Conservation (phyloP, 2,329 filamentous ascomycete species). For the Massarina eburnea region DNA sequence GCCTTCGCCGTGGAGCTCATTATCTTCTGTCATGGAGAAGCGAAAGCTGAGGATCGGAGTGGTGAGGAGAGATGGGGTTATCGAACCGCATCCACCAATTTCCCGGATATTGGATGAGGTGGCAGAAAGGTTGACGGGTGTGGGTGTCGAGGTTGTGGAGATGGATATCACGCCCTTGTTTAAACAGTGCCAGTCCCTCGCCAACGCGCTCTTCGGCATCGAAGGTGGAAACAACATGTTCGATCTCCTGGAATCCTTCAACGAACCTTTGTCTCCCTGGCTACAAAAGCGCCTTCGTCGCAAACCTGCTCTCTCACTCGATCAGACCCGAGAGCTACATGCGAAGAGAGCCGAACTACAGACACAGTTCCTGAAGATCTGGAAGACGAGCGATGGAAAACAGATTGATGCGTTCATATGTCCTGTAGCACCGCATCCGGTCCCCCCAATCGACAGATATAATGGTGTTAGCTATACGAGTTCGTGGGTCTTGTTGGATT, state of each 20-base stretch:
- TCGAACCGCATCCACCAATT: slow-evolving; percentile 56
- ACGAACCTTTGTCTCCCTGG: slow-evolving; percentile 63
- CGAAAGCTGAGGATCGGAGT: slow-evolving; percentile 50
- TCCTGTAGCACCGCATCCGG: slow-evolving; percentile 65
- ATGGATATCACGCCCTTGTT: slow-evolving; percentile 57
- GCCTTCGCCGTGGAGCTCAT: slow-evolving; percentile 43
- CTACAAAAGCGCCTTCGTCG: slow-evolving; percentile 55
- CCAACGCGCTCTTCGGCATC: slow-evolving; percentile 60
- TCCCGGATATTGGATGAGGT: slow-evolving; percentile 50
- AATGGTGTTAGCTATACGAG: slow-evolving; percentile 65
- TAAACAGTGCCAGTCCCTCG: slow-evolving; percentile 57
- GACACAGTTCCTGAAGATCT: slow-evolving; percentile 59
- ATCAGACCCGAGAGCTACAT: slow-evolving; percentile 56
- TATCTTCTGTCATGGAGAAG: slow-evolving; percentile 15
- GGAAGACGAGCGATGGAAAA: slow-evolving; percentile 49
- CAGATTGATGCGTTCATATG: slow-evolving; percentile 64
- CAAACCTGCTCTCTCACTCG: slow-evolving; percentile 50
- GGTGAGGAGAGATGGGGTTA: slow-evolving; percentile 53
- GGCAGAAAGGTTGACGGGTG: slow-evolving; percentile 30
- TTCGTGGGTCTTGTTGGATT: slow-evolving; percentile 64
- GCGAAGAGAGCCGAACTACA: slow-evolving; percentile 56
- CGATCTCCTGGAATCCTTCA: slow-evolving; percentile 57
- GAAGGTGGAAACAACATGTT: slow-evolving; percentile 61
- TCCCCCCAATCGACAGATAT: slow-evolving; percentile 63
- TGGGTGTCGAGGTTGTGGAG: slow-evolving; percentile 60